phyloP scores from a whole-genome alignment of 1,284 basidiomycete species.

The Cystodermella granulosa region DNA sequence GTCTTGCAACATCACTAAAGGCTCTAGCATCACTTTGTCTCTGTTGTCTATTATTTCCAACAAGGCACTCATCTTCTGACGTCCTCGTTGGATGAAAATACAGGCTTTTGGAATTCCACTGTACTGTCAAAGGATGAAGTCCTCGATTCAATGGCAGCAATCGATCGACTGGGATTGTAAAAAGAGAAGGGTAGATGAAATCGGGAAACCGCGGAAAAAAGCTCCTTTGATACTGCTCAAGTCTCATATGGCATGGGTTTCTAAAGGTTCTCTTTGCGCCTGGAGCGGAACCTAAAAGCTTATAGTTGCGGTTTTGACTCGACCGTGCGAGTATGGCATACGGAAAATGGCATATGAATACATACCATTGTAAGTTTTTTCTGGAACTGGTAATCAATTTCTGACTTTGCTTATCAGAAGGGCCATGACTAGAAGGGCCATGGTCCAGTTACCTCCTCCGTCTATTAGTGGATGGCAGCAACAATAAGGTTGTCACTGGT shows the following conservation, averaged over 20 bases:
- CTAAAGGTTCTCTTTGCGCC: constrained; percentile 54
- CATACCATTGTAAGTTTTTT: constrained; percentile 58
- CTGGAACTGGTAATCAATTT: constrained; percentile 1
- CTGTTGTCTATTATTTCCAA: constrained; percentile 56
- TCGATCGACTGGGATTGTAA: constrained; percentile 44
- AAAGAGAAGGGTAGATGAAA: constrained; percentile 28
- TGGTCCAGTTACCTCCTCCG: constrained; percentile 76
- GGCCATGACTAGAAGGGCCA: too few species aligned
- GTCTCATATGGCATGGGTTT: constrained; percentile 70
- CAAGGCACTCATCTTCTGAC: constrained; percentile 63
- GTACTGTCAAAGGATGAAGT: constrained; percentile 63
- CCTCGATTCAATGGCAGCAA: constrained; percentile 32
- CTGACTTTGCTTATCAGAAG: neutral
- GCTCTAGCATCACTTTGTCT: constrained; percentile 63
- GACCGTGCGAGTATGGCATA: constrained; percentile 69
- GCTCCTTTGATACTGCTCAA: constrained; percentile 65
- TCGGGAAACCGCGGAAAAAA: constrained; percentile 45
- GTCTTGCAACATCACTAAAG: constrained; percentile 31
- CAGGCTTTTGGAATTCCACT: constrained; percentile 73
- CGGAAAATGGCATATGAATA: constrained; percentile 61
- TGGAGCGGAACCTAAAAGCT: constrained; percentile 35
- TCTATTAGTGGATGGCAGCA: constrained; percentile 45
- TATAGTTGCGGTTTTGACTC: constrained; percentile 75
- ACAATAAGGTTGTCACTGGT: constrained; percentile 70
- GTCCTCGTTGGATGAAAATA: constrained; percentile 72